Evolutionary conservation across 768 basidiomycete species (phyloP).

Genomic region (Mycena polygramma): DNA sequence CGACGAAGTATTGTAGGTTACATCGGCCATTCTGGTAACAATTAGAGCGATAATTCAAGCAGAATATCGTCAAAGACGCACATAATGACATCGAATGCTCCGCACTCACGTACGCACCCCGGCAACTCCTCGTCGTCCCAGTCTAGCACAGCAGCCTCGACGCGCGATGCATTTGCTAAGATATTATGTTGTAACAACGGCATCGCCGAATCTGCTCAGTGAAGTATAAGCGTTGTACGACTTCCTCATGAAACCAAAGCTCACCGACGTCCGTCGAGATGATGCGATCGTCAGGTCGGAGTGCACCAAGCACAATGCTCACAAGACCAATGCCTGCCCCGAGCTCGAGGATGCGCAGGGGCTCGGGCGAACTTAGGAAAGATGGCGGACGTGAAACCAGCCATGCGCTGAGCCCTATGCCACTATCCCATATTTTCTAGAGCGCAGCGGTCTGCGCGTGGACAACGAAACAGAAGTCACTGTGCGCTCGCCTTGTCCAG

Average conservation of each 20-base stretch:
- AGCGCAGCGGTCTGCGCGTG: slow-evolving; percentile 44
- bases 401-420: slow-evolving; percentile 88
- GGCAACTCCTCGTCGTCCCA: slow-evolving; percentile 80
- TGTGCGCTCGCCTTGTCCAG: slow-evolving; percentile 89
- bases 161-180: slow-evolving; percentile 51
- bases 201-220: slow-evolving; percentile 77
- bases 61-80: slow-evolving; percentile 52
- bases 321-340: slow-evolving; percentile 92
- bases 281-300: slow-evolving; percentile 64
- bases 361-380: slow-evolving; percentile 12
- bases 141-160: slow-evolving; percentile 66
- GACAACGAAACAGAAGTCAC: slow-evolving; percentile 14
- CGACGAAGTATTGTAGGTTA: slow-evolving; percentile 90
- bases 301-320: slow-evolving; percentile 71
- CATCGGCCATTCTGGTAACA: slow-evolving; percentile 86
- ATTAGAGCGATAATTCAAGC: neutral
- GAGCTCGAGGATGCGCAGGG: slow-evolving; percentile 45
- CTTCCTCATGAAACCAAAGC: slow-evolving; percentile 40
- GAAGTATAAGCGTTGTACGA: neutral
- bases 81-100: slow-evolving; percentile 76
- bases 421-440: slow-evolving; percentile 98
- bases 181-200: slow-evolving; percentile 84
- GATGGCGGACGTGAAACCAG: slow-evolving; percentile 52
- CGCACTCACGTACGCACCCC: slow-evolving; percentile 52
- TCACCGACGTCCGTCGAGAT: slow-evolving; percentile 81